Evolutionary conservation across 2,329 filamentous ascomycete species (phyloP), one percentile per base, ranked within the genome.

Genomic region (Chrysoporthe puriensis): DNA sequence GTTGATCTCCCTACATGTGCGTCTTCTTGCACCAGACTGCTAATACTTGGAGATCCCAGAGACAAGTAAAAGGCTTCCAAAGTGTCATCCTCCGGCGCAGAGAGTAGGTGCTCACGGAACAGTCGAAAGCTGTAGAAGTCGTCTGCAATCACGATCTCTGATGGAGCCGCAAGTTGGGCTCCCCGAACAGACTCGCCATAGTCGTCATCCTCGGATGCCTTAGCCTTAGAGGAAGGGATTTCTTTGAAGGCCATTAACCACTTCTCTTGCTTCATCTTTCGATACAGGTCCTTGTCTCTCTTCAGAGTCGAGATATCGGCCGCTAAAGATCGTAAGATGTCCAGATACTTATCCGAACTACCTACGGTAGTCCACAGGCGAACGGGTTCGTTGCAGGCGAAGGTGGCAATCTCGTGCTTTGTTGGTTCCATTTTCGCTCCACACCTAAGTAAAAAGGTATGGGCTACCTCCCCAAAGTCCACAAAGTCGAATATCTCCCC

Each of bases 401-500:
- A 88, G 50, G 88, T 85, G 4, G 94, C 95, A 72, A 99, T 87
- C 77, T 99, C 96, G 2, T 87, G 77, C 73, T 92, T 96, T 2
- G 91, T 96, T 4, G 96, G 96, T 77, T 99, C 95, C 70, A 88
- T 90, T 78, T 97, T 97, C 2, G 94, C 95, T 11, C 96, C 96
- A 71, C 94, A 93, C 70, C 92, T 92, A 73, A 94, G 87, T 21
- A 99, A 81, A 74, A 99, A 99, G 0, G 91, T 84, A 74, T 98
- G 98, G 2, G 93, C 95, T 75, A 95, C 90, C 44, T 85, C 81
- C 0, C 95, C 94, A 80, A 97, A 99, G 76, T 98, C 92, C 16
- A 98, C 94, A 78, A 97, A 99, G 76, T 98, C 94, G 72, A 99
- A 97, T 43, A 99, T 96, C 43, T 97, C 92, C 13, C 88, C 91